These are phyloP conservation scores for Theileria annulata DNA, from an alignment of 169 alveolate genomes.

Conservation along the genomic window DNA sequence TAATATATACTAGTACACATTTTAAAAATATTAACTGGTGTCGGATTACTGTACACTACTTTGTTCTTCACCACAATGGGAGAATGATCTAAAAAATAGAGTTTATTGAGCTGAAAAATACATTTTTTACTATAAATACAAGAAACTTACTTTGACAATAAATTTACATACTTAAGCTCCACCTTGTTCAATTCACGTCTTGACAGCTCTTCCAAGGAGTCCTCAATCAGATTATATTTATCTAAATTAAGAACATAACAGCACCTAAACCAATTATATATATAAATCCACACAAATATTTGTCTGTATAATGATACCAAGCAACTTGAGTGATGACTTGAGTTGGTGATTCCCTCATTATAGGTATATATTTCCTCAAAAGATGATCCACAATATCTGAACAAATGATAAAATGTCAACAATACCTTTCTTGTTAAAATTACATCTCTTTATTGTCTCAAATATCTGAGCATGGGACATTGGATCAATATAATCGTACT, in stretches of 20 bases:
- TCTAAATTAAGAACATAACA: conserved; percentile 29
- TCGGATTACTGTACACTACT: neutral
- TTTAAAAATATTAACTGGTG: conserved; percentile 4
- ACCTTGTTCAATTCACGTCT: conserved; percentile 19
- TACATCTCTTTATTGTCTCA: conserved; percentile 43
- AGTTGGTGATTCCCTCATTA: conserved; percentile 47
- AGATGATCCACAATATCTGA: conserved; percentile 20
- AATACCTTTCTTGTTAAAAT: conserved; percentile 38
- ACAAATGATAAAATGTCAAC: neutral
- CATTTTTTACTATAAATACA: neutral
- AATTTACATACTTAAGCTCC: conserved; percentile 45
- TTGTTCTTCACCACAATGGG: conserved; percentile 4
- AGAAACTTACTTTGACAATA: conserved; percentile 27
- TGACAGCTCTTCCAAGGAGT: conserved; percentile 49
- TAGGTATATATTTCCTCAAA: conserved; percentile 22
- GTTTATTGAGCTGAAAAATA: neutral
- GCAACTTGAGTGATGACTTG: conserved; percentile 62
- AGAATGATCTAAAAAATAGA: neutral
- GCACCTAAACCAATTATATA: conserved; percentile 27
- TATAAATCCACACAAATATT: neutral
- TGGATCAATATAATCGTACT: conserved; percentile 36
- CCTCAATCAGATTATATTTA: conserved; percentile 22
- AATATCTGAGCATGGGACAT: conserved; percentile 60
- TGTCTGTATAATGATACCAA: conserved; percentile 25
- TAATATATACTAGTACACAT: conserved; percentile 20